Conservation (phyloP, 768 basidiomycete species). For the Fibroporia radiculosa region DNA sequence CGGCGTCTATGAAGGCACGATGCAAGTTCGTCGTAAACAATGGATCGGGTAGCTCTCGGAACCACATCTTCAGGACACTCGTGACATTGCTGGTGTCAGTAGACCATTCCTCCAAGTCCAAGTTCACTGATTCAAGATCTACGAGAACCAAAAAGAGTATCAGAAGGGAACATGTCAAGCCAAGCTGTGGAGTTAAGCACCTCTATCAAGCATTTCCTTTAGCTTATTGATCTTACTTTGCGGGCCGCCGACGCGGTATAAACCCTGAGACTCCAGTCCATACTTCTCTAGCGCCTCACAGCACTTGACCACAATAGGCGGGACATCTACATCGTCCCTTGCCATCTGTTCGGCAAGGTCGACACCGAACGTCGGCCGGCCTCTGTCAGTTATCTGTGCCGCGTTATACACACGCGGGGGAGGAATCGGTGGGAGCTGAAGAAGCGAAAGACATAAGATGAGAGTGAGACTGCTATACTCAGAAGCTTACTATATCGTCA, state of each 20-base stretch:
- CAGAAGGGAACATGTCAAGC: not conserved
- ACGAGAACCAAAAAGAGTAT: slow-evolving; percentile 3
- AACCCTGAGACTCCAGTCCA: slow-evolving; percentile 77
- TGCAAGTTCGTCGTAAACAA: slow-evolving; percentile 78
- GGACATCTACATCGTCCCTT: slow-evolving; percentile 88
- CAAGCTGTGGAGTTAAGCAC: slow-evolving; percentile 41
- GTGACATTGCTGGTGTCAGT: slow-evolving; percentile 94
- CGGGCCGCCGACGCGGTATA: slow-evolving; percentile 91
- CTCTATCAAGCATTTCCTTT: slow-evolving; percentile 80
- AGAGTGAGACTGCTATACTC: not conserved
- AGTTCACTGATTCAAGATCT: slow-evolving; percentile 84
- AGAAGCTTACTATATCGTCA: slow-evolving; percentile 85
- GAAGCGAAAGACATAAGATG: slow-evolving; percentile 7
- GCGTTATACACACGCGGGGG: slow-evolving; percentile 28
- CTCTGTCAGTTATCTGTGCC: slow-evolving; percentile 42
- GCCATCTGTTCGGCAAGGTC: slow-evolving; percentile 89
- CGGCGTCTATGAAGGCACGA: slow-evolving; percentile 91
- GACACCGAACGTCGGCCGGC: slow-evolving; percentile 84
- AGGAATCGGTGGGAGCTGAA: slow-evolving; percentile 57
- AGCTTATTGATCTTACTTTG: slow-evolving; percentile 79
- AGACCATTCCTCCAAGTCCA: slow-evolving; percentile 86
- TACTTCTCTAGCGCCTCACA: slow-evolving; percentile 88
- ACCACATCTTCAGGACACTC: slow-evolving; percentile 92
- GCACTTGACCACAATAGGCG: slow-evolving; percentile 81
- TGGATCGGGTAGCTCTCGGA: slow-evolving; percentile 93